Percentiles rank a stretch among this genome's conserved stretches.
These are phyloP conservation scores for Sphaerobolus stellatus DNA, from an alignment of 1,284 basidiomycete genomes.

Conservation along the genomic window DNA sequence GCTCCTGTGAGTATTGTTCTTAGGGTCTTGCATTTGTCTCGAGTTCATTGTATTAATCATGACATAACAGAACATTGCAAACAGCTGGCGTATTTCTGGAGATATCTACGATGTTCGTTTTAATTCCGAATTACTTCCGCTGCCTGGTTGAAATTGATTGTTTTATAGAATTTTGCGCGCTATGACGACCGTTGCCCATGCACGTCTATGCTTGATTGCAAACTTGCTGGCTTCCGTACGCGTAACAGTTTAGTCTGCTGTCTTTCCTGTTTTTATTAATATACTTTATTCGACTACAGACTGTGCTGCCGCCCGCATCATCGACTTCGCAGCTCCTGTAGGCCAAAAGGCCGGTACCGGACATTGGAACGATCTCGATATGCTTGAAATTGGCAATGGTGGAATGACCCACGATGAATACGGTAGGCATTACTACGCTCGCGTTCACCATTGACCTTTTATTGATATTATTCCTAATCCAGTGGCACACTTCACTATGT, in stretches of 20 bases:
- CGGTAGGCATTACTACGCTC: slow-evolving; percentile 21
- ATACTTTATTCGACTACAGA: slow-evolving; percentile 15
- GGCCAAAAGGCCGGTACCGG: slow-evolving; percentile 40
- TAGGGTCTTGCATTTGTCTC: background rate
- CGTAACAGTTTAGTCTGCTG: background rate
- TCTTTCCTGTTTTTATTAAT: background rate
- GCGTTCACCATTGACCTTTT: background rate
- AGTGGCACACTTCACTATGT: slow-evolving; percentile 46
- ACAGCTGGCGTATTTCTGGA: slow-evolving; percentile 48
- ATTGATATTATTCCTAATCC: background rate
- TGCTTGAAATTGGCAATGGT: slow-evolving; percentile 43
- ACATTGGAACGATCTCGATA: slow-evolving; percentile 45
- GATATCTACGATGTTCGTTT: slow-evolving; percentile 40
- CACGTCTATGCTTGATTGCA: slow-evolving; percentile 39
- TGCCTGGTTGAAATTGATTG: slow-evolving; percentile 7
- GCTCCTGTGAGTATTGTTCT: slow-evolving; percentile 30
- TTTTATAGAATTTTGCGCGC: slow-evolving; percentile 36
- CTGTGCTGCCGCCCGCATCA: slow-evolving; percentile 38
- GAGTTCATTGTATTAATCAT: background rate
- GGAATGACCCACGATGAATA: slow-evolving; percentile 45
- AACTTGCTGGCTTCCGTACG: slow-evolving; percentile 37
- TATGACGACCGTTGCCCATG: slow-evolving; percentile 46
- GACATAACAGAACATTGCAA: slow-evolving; percentile 38
- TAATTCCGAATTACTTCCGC: background rate
- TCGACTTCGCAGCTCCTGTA: slow-evolving; percentile 41